These are phyloP conservation scores for Parafenestella ontariensis DNA, from an alignment of 2,329 filamentous ascomycete genomes.

Conservation along the genomic window DNA sequence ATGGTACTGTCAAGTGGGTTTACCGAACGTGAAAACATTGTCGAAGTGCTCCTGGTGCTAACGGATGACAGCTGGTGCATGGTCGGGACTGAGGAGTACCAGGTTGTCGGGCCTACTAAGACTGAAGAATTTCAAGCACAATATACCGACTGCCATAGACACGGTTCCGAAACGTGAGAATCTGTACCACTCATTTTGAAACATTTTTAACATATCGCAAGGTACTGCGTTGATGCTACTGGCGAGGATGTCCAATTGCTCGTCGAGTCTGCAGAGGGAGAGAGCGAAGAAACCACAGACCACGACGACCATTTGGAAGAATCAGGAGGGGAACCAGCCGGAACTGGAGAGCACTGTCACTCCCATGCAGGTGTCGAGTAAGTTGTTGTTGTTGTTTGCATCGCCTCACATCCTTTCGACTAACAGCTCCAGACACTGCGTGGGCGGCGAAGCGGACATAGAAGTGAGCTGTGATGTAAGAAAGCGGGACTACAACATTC, in stretches of 20 bases:
- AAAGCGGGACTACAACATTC: constrained; percentile 69
- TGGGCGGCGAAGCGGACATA: constrained; percentile 55
- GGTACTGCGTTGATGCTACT: constrained; percentile 67
- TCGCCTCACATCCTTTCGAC: background rate
- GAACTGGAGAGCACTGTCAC: constrained; percentile 60
- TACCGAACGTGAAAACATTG: background rate
- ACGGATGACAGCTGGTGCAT: constrained; percentile 52
- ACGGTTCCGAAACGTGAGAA: constrained; percentile 64
- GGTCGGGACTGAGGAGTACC: constrained; percentile 52
- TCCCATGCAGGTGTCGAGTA: constrained; percentile 79
- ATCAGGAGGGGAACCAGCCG: constrained; percentile 23
- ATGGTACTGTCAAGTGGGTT: constrained; percentile 54
- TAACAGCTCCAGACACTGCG: constrained; percentile 62
- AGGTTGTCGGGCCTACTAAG: constrained; percentile 60
- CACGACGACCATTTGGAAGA: constrained; percentile 9
- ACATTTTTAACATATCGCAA: constrained; percentile 36
- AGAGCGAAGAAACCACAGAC: background rate
- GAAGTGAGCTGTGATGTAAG: constrained; percentile 55
- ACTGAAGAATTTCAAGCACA: constrained; percentile 64
- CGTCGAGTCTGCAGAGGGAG: constrained; percentile 43
- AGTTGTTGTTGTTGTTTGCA: constrained; percentile 38
- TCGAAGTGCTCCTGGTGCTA: constrained; percentile 8
- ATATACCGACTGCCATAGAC: constrained; percentile 71
- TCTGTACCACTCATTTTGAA: background rate
- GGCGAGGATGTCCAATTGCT: constrained; percentile 68